phyloP scores from a whole-genome alignment of 2,329 filamentous ascomycete species.

The Fusarium citri region DNA sequence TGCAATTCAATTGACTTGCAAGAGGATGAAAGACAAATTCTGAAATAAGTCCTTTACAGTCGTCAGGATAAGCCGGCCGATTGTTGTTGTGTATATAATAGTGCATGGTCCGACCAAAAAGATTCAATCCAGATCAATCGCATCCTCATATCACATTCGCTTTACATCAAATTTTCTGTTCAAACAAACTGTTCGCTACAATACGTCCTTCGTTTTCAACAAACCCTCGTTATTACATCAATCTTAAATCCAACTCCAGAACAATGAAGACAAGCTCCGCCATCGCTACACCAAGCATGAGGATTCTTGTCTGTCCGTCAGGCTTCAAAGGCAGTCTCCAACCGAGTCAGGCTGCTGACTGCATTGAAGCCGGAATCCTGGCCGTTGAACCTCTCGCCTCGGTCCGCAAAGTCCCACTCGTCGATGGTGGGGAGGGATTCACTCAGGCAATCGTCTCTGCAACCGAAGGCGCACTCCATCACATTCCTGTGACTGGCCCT shows the following conservation, averaged over 20 bases:
- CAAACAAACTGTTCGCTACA: background rate
- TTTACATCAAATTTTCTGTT: background rate
- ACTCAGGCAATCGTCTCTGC: conserved; percentile 58
- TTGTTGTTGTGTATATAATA: conserved; percentile 24
- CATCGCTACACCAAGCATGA: conserved; percentile 32
- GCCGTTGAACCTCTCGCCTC: conserved; percentile 41
- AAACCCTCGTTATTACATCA: background rate
- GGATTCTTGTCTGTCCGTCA: conserved; percentile 62
- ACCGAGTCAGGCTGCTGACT: conserved; percentile 60
- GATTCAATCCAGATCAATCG: background rate
- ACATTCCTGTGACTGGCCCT: conserved; percentile 57
- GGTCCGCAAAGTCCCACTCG: conserved; percentile 61
- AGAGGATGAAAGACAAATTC: background rate
- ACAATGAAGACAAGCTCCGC: conserved; percentile 3
- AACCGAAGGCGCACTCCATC: conserved; percentile 55
- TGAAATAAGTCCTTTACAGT: no score
- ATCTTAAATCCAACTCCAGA: accelerated
- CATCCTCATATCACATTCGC: conserved; percentile 30
- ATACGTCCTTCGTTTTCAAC: conserved; percentile 8
- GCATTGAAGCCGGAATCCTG: conserved; percentile 40
- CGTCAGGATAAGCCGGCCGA: no score
- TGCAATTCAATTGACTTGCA: no score
- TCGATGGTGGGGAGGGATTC: conserved; percentile 66
- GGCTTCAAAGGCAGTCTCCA: conserved; percentile 66
- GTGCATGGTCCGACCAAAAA: background rate